Percentiles rank a stretch among this genome's conserved stretches.
Conservation (phyloP, 805 yeast genomes). For the Hemisphaericaspora nanyangensis region DNA sequence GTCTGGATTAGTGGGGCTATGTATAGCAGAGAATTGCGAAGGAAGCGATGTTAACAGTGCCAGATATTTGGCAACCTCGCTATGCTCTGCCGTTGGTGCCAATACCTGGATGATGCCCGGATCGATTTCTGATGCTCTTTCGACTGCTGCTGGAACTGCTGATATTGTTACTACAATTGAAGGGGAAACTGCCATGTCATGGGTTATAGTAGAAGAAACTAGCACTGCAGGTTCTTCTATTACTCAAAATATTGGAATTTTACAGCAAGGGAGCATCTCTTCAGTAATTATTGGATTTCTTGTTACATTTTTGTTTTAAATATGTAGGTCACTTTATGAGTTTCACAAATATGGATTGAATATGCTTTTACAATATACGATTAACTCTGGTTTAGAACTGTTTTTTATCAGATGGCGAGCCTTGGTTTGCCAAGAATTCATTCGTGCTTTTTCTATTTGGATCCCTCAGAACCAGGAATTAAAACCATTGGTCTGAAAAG, state of each 20-base stretch:
- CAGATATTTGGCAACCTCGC: conserved; percentile 38
- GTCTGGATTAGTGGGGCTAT: conserved; percentile 38
- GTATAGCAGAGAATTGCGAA: conserved; percentile 33
- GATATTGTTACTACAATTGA: conserved; percentile 10
- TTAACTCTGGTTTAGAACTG: neutral
- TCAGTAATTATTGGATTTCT: conserved; percentile 3
- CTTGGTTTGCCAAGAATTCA: no score
- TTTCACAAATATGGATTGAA: neutral
- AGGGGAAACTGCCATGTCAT: conserved; percentile 7
- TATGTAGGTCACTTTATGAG: neutral
- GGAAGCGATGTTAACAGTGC: conserved; percentile 35
- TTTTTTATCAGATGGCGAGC: no score
- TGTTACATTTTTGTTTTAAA: no score
- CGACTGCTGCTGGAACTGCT: conserved; percentile 12
- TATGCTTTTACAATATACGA: neutral
- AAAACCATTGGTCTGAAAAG: no score
- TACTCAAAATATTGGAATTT: no score
- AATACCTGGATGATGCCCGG: conserved; percentile 41
- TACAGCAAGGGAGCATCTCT: conserved; percentile 4
- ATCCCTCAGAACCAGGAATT: no score
- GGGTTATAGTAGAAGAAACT: conserved; percentile 6
- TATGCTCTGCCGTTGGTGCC: conserved; percentile 41
- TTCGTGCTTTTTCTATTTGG: no score
- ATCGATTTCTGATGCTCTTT: conserved; percentile 14
- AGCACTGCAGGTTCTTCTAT: conserved; percentile 3